Evolutionary conservation across 345 rosid species (phyloP).

Genomic region (Murraya koenigii): DNA sequence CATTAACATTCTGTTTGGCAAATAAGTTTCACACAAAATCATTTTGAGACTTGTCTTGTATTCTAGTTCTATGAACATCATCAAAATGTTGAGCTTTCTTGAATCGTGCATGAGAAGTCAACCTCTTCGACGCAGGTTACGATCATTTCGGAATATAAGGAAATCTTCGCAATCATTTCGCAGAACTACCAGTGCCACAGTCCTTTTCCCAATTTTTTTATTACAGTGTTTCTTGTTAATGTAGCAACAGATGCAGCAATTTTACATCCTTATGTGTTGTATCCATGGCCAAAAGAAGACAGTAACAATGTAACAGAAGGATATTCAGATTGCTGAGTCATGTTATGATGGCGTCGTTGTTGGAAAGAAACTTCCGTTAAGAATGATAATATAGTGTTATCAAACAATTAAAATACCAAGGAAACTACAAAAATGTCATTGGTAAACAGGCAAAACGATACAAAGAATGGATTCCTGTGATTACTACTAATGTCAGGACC

Average conservation of each 20-base stretch:
- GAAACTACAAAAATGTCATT: background rate
- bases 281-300: background rate
- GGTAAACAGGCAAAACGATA: background rate
- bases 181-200: no score
- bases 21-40: constrained; percentile 6
- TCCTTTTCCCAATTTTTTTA: no score
- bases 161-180: no score
- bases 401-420: background rate
- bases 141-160: no score
- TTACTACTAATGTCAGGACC: background rate
- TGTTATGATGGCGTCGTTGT: background rate
- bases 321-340: background rate
- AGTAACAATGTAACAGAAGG: background rate
- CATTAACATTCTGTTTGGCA: constrained; percentile 47
- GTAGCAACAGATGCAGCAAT: background rate
- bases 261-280: background rate
- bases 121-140: background rate
- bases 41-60: background rate
- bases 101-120: background rate
- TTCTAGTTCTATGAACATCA: background rate
- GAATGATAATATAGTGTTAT: background rate
- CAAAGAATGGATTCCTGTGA: constrained; percentile 7
- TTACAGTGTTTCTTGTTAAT: background rate
- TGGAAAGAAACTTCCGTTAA: background rate
- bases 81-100: background rate